Conservation (phyloP, 352 stramenopile species). For the Phytophthora fragariaefolia region DNA sequence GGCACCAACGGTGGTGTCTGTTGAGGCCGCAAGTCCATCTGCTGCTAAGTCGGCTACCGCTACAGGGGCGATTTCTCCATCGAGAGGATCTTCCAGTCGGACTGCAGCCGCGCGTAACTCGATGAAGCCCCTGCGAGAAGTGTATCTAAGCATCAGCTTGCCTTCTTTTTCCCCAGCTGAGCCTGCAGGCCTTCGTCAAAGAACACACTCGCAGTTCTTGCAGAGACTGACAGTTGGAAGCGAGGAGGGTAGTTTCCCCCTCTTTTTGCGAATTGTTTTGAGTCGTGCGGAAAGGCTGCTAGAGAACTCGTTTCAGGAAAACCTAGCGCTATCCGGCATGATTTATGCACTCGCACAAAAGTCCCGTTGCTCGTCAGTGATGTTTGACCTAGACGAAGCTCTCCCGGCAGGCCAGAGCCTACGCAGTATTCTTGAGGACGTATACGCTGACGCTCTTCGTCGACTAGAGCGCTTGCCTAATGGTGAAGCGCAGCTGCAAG, state of each 20-base stretch:
- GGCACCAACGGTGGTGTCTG: slow-evolving; percentile 7
- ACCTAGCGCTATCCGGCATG: slow-evolving; percentile 80
- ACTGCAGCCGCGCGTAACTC: slow-evolving; percentile 65
- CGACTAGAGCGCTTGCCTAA: slow-evolving; percentile 71
- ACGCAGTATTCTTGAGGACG: slow-evolving; percentile 82
- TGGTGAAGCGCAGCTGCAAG: slow-evolving; percentile 45
- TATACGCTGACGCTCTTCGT: slow-evolving; percentile 69
- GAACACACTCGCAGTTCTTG: slow-evolving; percentile 28
- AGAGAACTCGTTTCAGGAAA: slow-evolving; percentile 87
- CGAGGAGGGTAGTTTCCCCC: slow-evolving; percentile 32
- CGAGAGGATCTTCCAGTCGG: slow-evolving; percentile 42
- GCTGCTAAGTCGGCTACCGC: neutral
- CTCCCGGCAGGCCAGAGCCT: slow-evolving; percentile 55
- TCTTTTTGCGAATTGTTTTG: slow-evolving; percentile 82
- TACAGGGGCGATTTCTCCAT: slow-evolving; percentile 9
- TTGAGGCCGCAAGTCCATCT: slow-evolving; percentile 12
- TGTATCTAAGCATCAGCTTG: slow-evolving; percentile 70
- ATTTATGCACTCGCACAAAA: slow-evolving; percentile 79
- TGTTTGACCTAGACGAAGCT: slow-evolving; percentile 65
- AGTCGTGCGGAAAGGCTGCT: slow-evolving; percentile 77
- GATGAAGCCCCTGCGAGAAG: slow-evolving; percentile 73
- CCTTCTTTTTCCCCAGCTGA: slow-evolving; percentile 74
- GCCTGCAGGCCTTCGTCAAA: slow-evolving; percentile 37
- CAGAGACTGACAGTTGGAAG: slow-evolving; percentile 21
- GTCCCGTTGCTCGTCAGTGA: slow-evolving; percentile 44